A percentile compares a stretch with the other conserved stretches of the same genome.
Evolutionary conservation across 306 rosid genomes (phyloP).

Genomic region (Macrotyloma uniflorum): DNA sequence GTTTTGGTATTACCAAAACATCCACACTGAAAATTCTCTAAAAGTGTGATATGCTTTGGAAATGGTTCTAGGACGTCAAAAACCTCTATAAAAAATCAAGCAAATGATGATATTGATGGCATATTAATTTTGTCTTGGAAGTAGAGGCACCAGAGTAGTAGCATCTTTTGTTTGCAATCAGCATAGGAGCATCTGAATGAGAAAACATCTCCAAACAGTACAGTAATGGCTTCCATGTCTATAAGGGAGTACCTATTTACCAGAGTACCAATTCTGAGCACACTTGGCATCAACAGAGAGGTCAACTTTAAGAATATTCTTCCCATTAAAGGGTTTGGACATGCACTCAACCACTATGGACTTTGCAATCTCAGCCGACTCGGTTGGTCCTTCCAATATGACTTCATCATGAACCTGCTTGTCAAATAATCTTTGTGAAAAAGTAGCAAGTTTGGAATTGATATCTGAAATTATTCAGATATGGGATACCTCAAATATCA

Average conservation of each 20-base stretch:
- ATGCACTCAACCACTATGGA: conserved; percentile 87
- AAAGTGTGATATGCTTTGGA: neutral
- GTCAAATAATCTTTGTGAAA: conserved; percentile 26
- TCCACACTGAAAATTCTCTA: conserved; percentile 16
- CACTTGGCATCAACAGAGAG: conserved; percentile 91
- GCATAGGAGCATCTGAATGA: conserved; percentile 11
- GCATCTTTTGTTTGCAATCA: conserved; percentile 24
- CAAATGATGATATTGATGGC: neutral
- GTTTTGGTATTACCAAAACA: conserved; percentile 36
- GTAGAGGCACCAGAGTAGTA: conserved; percentile 24
- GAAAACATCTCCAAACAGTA: conserved; percentile 4
- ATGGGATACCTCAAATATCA: neutral
- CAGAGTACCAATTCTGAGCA: conserved; percentile 88
- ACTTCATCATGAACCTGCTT: conserved; percentile 94
- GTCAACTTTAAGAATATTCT: conserved; percentile 75
- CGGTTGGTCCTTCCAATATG: conserved; percentile 93
- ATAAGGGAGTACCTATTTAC: conserved; percentile 51
- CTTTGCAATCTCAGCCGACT: conserved; percentile 83
- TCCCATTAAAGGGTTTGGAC: conserved; percentile 82
- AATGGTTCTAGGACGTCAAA: neutral
- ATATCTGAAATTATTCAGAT: neutral
- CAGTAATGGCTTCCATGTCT: conserved; percentile 12
- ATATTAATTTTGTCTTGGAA: conserved; percentile 22
- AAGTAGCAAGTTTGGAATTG: neutral
- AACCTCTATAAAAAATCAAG: conserved; percentile 43